A percentile compares a stretch with the other conserved stretches of the same genome.
These are phyloP conservation scores for Dictyostelium discoideum DNA, from an alignment of 78 protist genomes.

Conservation along the genomic window DNA sequence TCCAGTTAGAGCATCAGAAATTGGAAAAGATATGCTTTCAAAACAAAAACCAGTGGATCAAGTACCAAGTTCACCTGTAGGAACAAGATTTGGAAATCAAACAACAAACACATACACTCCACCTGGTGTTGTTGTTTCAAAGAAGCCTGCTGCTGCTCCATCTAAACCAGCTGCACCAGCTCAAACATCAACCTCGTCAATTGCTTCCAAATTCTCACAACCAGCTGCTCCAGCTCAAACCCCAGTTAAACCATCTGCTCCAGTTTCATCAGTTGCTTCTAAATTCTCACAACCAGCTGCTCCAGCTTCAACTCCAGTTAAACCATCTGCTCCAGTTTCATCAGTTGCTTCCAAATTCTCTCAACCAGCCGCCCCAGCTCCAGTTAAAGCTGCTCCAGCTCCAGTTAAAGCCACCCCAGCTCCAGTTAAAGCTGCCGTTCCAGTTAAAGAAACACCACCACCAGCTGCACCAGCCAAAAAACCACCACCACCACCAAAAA, in stretches of 20 bases:
- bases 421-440: conserved; percentile 3
- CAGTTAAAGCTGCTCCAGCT: conserved; percentile 1
- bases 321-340: conserved; percentile 14
- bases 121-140: conserved; percentile 11
- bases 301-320: conserved; percentile 51
- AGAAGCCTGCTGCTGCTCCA: conserved; percentile 21
- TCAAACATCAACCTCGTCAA: not conserved
- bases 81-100: not conserved
- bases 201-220: conserved; percentile 11
- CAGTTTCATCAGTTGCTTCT: not conserved
- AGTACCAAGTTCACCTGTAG: conserved; percentile 29
- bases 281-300: conserved; percentile 45
- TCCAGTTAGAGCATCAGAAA: conserved; percentile 8
- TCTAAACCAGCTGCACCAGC: conserved; percentile 44
- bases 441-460: conserved; percentile 27
- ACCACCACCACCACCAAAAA: conserved; percentile 64
- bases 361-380: conserved; percentile 34
- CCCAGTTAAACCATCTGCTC: conserved; percentile 52
- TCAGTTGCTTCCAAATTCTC: conserved; percentile 34
- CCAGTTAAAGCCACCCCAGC: conserved; percentile 9
- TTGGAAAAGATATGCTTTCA: conserved; percentile 43
- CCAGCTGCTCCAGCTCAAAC: conserved; percentile 46
- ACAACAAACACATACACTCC: conserved; percentile 18
- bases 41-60: conserved; percentile 43
- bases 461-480: conserved; percentile 37